These are phyloP conservation scores for Cordyceps sp. DNA, from an alignment of 2,329 filamentous ascomycete species.

Conservation along the genomic window DNA sequence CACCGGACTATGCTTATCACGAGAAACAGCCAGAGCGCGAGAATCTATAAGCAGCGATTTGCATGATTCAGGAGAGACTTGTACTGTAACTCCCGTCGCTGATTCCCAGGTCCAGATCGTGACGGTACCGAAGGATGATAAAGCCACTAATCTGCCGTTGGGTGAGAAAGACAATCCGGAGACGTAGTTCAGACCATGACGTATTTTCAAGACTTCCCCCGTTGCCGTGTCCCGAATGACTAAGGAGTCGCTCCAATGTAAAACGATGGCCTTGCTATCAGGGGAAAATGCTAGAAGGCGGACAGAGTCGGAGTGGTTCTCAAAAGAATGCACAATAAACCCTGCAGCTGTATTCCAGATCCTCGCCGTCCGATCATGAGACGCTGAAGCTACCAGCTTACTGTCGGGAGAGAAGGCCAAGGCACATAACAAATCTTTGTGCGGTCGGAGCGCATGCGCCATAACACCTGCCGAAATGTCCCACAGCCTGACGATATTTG, in stretches of 20 bases:
- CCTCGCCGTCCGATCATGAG: not conserved
- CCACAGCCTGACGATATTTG: not conserved
- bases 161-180: not conserved
- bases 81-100: not conserved
- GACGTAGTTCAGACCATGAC: not conserved
- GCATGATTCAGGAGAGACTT: not conserved
- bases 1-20: not conserved
- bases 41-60: not conserved
- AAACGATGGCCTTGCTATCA: not conserved
- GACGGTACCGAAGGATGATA: not conserved
- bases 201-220: not conserved
- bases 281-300: not conserved
- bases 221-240: not conserved
- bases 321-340: not conserved
- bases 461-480: not conserved
- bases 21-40: not conserved
- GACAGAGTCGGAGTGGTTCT: too few relatives aligned
- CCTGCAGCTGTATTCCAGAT: not conserved
- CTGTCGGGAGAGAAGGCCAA: not conserved
- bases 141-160: not conserved
- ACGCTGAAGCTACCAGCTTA: not conserved
- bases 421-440: not conserved
- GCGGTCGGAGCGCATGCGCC: not conserved
- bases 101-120: not conserved
- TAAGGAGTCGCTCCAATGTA: not conserved